Evolutionary conservation across 2,329 filamentous ascomycete species (phyloP).

Genomic region (Ceratocystis cubensis): DNA sequence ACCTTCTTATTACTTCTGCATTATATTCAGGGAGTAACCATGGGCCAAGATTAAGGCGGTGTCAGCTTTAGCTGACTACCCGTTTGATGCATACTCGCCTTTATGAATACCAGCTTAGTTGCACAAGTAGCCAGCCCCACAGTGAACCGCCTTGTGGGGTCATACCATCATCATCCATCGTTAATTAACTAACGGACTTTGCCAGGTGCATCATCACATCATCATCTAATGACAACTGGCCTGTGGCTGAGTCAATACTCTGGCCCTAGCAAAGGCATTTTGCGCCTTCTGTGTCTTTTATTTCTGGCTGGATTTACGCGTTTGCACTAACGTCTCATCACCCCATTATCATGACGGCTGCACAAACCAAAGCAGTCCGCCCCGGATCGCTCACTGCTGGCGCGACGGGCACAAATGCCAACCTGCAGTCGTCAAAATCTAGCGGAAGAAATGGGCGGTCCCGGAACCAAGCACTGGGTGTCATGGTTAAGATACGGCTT

Average conservation of each 20-base stretch:
- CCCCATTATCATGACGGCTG: slow-evolving; percentile 7
- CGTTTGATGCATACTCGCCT: not conserved
- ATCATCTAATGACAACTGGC: not conserved
- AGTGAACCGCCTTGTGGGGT: slow-evolving; percentile 1
- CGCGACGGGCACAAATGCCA: not conserved
- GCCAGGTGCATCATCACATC: not conserved
- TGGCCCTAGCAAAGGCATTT: not conserved
- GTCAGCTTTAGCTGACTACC: not conserved
- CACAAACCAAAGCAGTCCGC: slow-evolving; percentile 9
- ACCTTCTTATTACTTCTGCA: not conserved
- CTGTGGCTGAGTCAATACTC: not conserved
- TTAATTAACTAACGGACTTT: not conserved
- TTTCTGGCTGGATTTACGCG: not conserved
- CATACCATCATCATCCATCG: not conserved
- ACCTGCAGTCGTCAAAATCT: slow-evolving; percentile 1
- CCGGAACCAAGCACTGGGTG: slow-evolving; percentile 37
- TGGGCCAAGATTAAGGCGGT: not conserved
- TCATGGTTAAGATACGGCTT: slow-evolving; percentile 75
- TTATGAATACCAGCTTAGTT: not conserved
- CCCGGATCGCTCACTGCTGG: not conserved
- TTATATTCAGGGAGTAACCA: not conserved
- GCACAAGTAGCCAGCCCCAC: slow-evolving; percentile 1
- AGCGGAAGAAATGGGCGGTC: slow-evolving; percentile 3
- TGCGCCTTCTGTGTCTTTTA: not conserved
- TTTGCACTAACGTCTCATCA: not conserved